Evolutionary conservation across 148 eudicot genomes (phyloP).

Genomic region (Amaranthus hypochondriacus): DNA sequence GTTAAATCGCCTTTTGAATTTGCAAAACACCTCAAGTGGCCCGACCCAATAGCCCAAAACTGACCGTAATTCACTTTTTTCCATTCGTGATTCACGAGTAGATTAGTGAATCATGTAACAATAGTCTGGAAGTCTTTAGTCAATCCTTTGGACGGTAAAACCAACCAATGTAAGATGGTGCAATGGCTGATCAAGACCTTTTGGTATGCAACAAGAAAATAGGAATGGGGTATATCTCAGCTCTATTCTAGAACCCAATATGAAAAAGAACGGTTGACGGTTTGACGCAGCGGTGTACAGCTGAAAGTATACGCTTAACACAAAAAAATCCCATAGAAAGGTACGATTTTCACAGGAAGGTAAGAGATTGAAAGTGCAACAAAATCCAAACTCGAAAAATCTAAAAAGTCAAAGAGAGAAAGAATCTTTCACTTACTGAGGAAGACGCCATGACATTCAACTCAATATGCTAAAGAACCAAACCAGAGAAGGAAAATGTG

Average conservation of each 20-base stretch:
- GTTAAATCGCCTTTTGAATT: too few relatives aligned
- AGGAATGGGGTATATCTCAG: neutral
- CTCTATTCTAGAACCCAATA: neutral
- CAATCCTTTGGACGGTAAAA: neutral
- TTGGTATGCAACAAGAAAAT: neutral
- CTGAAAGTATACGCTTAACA: neutral
- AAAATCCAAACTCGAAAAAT: neutral
- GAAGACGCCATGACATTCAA: conserved; percentile 25
- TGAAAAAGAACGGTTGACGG: neutral
- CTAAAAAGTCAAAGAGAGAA: neutral
- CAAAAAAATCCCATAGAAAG: neutral
- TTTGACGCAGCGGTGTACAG: neutral
- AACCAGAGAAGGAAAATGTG: neutral
- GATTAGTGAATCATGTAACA: neutral
- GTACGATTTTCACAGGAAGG: neutral
- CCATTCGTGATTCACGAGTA: neutral
- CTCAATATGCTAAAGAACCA: neutral
- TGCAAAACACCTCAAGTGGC: neutral
- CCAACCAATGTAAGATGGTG: neutral
- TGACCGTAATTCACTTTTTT: neutral
- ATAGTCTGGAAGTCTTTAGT: neutral
- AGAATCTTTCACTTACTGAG: conserved; percentile 21
- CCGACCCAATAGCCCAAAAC: neutral
- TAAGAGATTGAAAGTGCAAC: neutral
- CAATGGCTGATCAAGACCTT: neutral